phyloP scores from a whole-genome alignment of 495 filamentous ascomycete genomes.

The Podospora pseudocomata region DNA sequence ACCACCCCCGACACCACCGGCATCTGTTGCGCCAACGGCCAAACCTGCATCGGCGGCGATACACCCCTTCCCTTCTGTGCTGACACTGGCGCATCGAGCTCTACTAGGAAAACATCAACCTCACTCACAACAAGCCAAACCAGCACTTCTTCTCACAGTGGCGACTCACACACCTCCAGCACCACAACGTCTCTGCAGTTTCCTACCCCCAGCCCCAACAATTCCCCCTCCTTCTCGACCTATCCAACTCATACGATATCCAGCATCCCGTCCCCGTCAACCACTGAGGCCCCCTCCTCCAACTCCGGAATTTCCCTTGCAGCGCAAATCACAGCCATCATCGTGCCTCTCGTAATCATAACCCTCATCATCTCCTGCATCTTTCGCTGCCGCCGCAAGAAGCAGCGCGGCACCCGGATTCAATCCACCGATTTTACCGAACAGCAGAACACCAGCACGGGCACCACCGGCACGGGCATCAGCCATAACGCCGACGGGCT shows the following conservation, averaged over 20 bases:
- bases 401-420: not conserved
- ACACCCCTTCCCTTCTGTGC: constrained; percentile 16
- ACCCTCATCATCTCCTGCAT: not conserved
- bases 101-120: not conserved
- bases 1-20: not conserved
- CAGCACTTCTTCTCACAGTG: not conserved
- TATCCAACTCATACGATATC: not conserved
- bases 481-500: not conserved
- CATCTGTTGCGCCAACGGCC: constrained; percentile 24
- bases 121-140: not conserved
- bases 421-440: not conserved
- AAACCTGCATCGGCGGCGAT: constrained; percentile 21
- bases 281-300: no score
- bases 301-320: not conserved
- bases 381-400: not conserved
- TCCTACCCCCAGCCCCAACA: not conserved
- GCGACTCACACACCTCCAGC: not conserved
- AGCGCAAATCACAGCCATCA: not conserved
- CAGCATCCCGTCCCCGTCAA: not conserved
- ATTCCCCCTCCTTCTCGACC: not conserved
- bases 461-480: not conserved
- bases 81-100: not conserved
- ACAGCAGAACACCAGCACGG: not conserved
- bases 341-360: not conserved
- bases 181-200: not conserved